These are phyloP conservation scores for Stylonectria norvegica DNA, from an alignment of 2,329 filamentous ascomycete species.

Conservation along the genomic window DNA sequence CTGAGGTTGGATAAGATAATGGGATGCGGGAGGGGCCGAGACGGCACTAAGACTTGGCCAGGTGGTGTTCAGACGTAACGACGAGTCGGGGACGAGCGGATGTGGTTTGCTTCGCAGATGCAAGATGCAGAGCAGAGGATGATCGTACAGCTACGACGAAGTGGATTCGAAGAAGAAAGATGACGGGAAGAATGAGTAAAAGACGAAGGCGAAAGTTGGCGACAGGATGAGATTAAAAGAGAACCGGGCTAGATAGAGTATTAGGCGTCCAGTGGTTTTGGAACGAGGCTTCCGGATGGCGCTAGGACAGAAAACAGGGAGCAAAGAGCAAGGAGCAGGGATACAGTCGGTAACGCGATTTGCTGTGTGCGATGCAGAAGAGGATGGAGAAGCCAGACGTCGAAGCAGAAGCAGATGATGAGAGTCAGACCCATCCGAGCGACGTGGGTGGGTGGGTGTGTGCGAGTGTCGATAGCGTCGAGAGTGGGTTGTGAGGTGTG, in stretches of 20 bases:
- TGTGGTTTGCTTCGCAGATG: no score
- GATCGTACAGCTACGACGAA: slow-evolving; percentile 23
- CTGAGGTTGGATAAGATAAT: background rate
- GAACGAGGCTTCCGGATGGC: slow-evolving; percentile 27
- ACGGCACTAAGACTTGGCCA: background rate
- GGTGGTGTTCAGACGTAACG: no score
- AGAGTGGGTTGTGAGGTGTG: background rate
- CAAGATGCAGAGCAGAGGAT: no score
- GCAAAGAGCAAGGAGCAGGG: slow-evolving; percentile 18
- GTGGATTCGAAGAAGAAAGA: slow-evolving; percentile 18
- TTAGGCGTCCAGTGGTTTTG: slow-evolving; percentile 25
- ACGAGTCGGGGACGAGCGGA: no score
- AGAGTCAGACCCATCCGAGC: background rate
- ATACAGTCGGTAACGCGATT: slow-evolving; percentile 20
- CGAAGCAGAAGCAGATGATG: background rate
- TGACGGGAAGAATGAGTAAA: slow-evolving; percentile 14
- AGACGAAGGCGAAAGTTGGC: slow-evolving; percentile 19
- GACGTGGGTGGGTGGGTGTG: background rate
- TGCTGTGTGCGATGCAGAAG: no score
- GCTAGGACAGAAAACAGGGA: slow-evolving; percentile 14
- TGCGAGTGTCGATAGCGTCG: background rate
- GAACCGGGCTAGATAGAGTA: slow-evolving; percentile 23
- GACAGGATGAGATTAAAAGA: slow-evolving; percentile 23
- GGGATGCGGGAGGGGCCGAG: background rate
- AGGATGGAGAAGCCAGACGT: no score